Conservation (phyloP, 345 rosid genomes). For the Mallotus nudiflorus region DNA sequence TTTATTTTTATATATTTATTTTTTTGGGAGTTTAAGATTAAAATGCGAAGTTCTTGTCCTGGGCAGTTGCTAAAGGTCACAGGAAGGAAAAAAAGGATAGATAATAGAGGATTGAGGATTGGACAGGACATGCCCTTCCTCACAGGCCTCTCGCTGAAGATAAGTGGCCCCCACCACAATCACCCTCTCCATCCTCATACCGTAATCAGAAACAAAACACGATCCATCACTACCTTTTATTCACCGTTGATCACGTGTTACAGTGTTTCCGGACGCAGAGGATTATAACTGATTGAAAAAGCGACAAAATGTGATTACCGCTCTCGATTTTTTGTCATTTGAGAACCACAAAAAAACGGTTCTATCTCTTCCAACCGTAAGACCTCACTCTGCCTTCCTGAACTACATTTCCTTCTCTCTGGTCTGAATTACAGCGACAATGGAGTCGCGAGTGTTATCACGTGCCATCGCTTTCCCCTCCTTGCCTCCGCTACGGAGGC, state of each 20-base stretch:
- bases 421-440: constrained; percentile 21
- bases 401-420: constrained; percentile 21
- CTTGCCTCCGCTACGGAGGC: constrained; percentile 38
- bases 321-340: constrained; percentile 1
- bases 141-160: constrained; percentile 33
- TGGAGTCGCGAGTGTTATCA: constrained; percentile 88
- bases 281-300: constrained; percentile 6
- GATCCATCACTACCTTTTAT: neutral
- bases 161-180: constrained; percentile 36
- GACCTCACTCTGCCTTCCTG: constrained; percentile 18
- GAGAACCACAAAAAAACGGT: constrained; percentile 13
- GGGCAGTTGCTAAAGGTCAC: no score
- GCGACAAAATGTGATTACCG: constrained; percentile 3
- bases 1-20: no score
- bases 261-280: neutral
- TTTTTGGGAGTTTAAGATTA: no score
- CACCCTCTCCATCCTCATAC: neutral
- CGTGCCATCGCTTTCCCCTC: constrained; percentile 55
- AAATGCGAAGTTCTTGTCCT: no score
- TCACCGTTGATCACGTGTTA: neutral
- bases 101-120: constrained; percentile 32
- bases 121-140: constrained; percentile 27
- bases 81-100: neutral
- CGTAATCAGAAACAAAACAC: neutral
- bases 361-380: constrained; percentile 4